phyloP scores from a whole-genome alignment of 495 filamentous ascomycete genomes.

The Aspergillus sclerotiicarbonarius region DNA sequence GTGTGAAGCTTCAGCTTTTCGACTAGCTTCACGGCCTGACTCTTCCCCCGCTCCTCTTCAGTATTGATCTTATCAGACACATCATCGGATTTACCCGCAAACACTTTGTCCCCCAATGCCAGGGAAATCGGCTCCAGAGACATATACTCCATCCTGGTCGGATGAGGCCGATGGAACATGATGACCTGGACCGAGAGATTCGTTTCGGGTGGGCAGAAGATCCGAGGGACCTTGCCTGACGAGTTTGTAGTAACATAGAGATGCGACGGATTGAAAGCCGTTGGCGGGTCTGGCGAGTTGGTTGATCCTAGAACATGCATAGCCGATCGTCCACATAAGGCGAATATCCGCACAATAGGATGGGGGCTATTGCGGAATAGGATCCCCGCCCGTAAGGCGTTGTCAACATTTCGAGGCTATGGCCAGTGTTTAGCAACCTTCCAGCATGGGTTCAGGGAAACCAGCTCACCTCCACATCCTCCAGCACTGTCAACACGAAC shows the following conservation, averaged over 20 bases:
- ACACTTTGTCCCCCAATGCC: constrained; percentile 74
- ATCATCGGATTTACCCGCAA: constrained; percentile 26
- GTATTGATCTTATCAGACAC: constrained; percentile 34
- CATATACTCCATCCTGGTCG: constrained; percentile 92
- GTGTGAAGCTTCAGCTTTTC: constrained; percentile 89
- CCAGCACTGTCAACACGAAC: constrained; percentile 83
- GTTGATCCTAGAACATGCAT: constrained; percentile 84
- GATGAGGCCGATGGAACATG: constrained; percentile 82
- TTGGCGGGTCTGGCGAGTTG: constrained; percentile 54
- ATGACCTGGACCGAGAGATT: constrained; percentile 77
- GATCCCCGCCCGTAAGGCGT: constrained; percentile 78
- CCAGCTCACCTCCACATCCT: constrained; percentile 76
- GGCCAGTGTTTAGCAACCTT: constrained; percentile 10
- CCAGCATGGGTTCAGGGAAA: constrained; percentile 2
- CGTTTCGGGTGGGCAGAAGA: constrained; percentile 64
- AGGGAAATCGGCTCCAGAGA: constrained; percentile 87
- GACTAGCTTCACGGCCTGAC: constrained; percentile 61
- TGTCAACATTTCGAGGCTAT: constrained; percentile 74
- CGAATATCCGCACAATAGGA: constrained; percentile 75
- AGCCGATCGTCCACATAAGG: constrained; percentile 74
- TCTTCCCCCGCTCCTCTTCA: constrained; percentile 62
- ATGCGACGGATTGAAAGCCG: constrained; percentile 63
- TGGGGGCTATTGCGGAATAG: constrained; percentile 82
- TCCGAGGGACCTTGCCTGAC: constrained; percentile 58
- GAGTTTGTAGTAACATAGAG: constrained; percentile 64